Evolutionary conservation across 2,329 filamentous ascomycete genomes (phyloP).

Genomic region (Hymenoscyphus albidus): DNA sequence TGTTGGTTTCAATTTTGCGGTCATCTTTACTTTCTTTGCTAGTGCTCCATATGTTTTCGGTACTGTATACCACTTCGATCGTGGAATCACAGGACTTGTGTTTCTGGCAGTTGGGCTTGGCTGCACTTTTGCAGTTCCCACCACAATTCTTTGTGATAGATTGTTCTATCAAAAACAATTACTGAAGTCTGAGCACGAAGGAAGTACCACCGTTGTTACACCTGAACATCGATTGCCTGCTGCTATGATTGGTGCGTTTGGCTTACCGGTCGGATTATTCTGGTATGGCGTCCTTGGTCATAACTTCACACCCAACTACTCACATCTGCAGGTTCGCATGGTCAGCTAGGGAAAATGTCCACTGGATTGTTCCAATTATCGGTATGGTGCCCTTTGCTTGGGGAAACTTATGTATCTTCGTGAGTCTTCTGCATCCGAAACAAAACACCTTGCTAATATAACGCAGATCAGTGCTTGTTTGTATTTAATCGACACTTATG

Average conservation of each 20-base stretch:
- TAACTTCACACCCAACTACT: not conserved
- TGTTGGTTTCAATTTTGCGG: conserved; percentile 47
- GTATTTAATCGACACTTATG: conserved; percentile 18
- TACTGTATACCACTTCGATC: conserved; percentile 41
- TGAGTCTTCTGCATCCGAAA: conserved; percentile 25
- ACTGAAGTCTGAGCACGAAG: not conserved
- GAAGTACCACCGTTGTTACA: conserved; percentile 21
- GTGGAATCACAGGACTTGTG: conserved; percentile 24
- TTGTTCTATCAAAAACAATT: conserved; percentile 37
- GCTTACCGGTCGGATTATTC: conserved; percentile 49
- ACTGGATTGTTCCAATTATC: conserved; percentile 19
- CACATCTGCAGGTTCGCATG: conserved; percentile 13
- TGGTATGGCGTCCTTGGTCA: conserved; percentile 41
- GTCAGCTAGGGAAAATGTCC: conserved; percentile 10
- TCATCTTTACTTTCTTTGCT: conserved; percentile 50
- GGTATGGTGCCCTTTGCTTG: conserved; percentile 52
- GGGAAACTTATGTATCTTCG: conserved; percentile 57
- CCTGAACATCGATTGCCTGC: conserved; percentile 55
- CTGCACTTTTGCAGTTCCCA: conserved; percentile 21
- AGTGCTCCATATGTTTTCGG: conserved; percentile 47
- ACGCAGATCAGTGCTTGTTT: conserved; percentile 7
- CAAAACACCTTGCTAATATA: not conserved
- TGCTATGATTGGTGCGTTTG: conserved; percentile 53
- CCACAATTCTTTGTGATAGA: conserved; percentile 39
- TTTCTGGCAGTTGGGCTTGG: conserved; percentile 20